Evolutionary conservation across 2,329 filamentous ascomycete genomes (phyloP), one percentile per base, ranked within the genome.

Genomic region (Truncatella angustata): DNA sequence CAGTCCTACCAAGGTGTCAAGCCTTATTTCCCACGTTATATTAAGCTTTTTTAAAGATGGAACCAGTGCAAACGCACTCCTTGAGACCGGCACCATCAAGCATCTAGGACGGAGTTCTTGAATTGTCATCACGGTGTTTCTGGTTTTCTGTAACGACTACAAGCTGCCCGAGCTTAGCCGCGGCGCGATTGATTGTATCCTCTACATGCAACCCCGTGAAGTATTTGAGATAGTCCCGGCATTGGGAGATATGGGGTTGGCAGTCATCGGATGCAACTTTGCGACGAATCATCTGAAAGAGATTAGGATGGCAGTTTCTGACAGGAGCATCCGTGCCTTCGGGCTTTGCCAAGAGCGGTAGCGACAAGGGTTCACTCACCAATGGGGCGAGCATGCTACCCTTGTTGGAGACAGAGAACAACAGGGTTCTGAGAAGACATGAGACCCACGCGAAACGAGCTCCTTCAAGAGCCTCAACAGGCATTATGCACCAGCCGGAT

Each of bases 361-460:
- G 30, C 11, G 18, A 3, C 45, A 49, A 30, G 45, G 45, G 34
- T n/a, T 9, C 18, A 23, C 5, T 20, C 30, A 49, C 45, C 45
- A 49, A 49, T 49, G 16, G 45, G 5, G 23, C 32, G 18, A 44
- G 21, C 20, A 21, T 23, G 11, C 12, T 14, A 28, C 40, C 34
- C 45, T 34, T 49, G 34, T 24, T 16, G 21, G 18, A 28, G 12
- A 23, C 18, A 10, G 4, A 16, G 39, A 34, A 16, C 12, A 23
- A 23, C 10, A 7, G 20, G 39, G 16, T 5, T 39, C 49, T 35
- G 16, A 30, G n/a, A 21, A 30, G 37, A 44, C 39, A 30, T 45
- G 49, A 51, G 49, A 51, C 49, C 49, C 40, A 51, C 49, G 40
- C 40, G 49, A 51, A 51, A 51, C 49, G n/a, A 14, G 36, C 23